These are phyloP conservation scores for Trypanosomatidae sp. DNA, from an alignment of 208 protist genomes.

Conservation along the genomic window DNA sequence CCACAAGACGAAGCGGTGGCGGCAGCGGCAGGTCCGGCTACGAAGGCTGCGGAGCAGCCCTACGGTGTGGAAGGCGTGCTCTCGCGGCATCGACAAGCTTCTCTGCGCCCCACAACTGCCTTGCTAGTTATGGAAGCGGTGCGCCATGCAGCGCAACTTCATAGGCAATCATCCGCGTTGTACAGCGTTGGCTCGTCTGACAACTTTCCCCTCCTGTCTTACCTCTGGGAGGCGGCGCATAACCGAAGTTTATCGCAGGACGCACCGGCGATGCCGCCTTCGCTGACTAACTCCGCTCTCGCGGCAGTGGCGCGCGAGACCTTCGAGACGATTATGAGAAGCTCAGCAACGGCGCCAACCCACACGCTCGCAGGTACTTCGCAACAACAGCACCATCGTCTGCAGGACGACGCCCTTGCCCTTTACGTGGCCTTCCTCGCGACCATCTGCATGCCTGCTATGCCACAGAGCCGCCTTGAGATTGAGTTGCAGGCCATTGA, in stretches of 20 bases:
- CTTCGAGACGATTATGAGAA: constrained; percentile 11
- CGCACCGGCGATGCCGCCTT: neutral
- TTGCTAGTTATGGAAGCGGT: constrained; percentile 23
- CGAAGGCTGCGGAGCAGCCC: neutral
- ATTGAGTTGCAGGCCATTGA: neutral
- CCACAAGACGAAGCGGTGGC: constrained; percentile 7
- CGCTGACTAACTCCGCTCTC: constrained; percentile 1
- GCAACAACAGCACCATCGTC: neutral
- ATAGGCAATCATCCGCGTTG: neutral
- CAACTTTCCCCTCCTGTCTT: constrained; percentile 12
- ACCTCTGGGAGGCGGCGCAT: neutral
- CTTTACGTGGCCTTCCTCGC: constrained; percentile 25
- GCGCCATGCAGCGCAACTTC: constrained; percentile 10
- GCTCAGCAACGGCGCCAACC: neutral
- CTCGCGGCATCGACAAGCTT: neutral
- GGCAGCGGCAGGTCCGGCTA: neutral
- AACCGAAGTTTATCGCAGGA: neutral
- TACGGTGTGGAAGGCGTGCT: neutral
- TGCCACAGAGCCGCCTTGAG: neutral
- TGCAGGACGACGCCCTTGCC: constrained; percentile 12
- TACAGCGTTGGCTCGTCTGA: neutral
- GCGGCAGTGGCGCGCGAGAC: constrained; percentile 11
- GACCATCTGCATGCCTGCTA: neutral
- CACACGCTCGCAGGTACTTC: neutral
- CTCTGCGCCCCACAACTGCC: constrained; percentile 21